A percentile compares a stretch with the other conserved stretches of the same genome.
Evolutionary conservation across 768 basidiomycete genomes (phyloP).

Genomic region (Collybiopsis luxurians): DNA sequence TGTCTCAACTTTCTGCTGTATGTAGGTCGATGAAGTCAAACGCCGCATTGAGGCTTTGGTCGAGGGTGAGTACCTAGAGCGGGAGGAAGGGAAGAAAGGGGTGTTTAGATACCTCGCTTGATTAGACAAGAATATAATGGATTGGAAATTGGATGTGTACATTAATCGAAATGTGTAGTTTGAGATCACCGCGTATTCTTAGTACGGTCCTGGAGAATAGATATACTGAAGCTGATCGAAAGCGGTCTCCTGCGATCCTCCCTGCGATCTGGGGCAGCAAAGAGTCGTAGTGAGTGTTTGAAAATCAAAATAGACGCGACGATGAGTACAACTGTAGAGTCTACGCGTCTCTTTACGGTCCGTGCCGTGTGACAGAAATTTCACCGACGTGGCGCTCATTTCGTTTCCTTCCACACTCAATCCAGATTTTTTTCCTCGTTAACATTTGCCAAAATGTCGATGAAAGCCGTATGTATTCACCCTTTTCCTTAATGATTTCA

Average conservation of each 20-base stretch:
- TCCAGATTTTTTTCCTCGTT: not conserved
- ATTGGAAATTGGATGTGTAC: too few species aligned
- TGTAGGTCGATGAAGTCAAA: constrained; percentile 79
- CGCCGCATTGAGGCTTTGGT: constrained; percentile 77
- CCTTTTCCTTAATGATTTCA: not conserved
- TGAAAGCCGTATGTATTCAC: constrained; percentile 66
- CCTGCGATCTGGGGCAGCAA: too few species aligned
- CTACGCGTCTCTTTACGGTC: too few species aligned
- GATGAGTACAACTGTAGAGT: not conserved
- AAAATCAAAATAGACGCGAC: not conserved
- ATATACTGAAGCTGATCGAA: too few species aligned
- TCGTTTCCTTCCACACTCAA: not conserved
- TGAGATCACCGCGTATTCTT: too few species aligned
- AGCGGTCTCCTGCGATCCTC: too few species aligned
- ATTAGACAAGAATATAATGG: not conserved
- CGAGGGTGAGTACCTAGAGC: constrained; percentile 81
- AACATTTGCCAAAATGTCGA: constrained; percentile 45
- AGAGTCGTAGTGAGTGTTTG: too few species aligned
- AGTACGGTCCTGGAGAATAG: too few species aligned
- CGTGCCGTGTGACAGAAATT: not conserved
- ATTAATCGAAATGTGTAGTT: too few species aligned
- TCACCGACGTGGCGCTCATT: not conserved
- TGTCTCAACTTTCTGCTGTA: not conserved
- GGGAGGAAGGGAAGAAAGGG: constrained; percentile 70
- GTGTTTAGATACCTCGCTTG: constrained; percentile 80